Conservation (phyloP, 2,329 filamentous ascomycete species). For the Hirsutella rhossiliensis region DNA sequence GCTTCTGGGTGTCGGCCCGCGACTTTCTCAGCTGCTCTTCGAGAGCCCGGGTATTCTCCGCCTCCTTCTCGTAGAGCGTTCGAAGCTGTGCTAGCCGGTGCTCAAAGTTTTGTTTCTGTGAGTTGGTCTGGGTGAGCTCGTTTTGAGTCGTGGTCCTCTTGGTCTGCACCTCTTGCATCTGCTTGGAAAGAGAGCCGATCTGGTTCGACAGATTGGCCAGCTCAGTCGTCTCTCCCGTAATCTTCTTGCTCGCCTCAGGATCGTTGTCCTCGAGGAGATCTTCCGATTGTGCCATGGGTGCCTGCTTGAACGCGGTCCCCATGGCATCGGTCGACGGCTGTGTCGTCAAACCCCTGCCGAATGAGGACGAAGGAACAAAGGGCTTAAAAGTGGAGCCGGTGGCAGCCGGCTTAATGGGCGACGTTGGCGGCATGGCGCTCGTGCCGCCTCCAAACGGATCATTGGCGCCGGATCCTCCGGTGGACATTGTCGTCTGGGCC, state of each 20-base stretch:
- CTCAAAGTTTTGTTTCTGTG: slow-evolving; percentile 91
- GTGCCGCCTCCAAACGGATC: slow-evolving; percentile 50
- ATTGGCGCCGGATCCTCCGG: slow-evolving; percentile 56
- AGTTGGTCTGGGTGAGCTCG: slow-evolving; percentile 67
- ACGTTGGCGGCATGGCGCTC: slow-evolving; percentile 35
- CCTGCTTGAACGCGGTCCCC: slow-evolving; percentile 9
- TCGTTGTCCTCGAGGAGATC: slow-evolving; percentile 89
- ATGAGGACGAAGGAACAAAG: slow-evolving; percentile 84
- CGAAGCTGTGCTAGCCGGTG: slow-evolving; percentile 76
- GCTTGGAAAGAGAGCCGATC: slow-evolving; percentile 77
- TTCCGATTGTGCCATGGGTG: slow-evolving; percentile 52
- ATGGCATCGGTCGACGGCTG: slow-evolving; percentile 59
- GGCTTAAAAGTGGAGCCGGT: slow-evolving; percentile 60
- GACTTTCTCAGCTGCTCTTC: slow-evolving; percentile 72
- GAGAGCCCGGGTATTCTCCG: slow-evolving; percentile 69
- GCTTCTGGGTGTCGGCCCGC: slow-evolving; percentile 68
- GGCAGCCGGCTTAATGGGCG: slow-evolving; percentile 38
- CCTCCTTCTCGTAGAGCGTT: slow-evolving; percentile 84
- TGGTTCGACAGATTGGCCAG: slow-evolving; percentile 94
- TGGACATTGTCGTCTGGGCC: slow-evolving; percentile 51
- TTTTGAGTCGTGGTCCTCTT: slow-evolving; percentile 71
- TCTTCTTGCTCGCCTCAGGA: slow-evolving; percentile 73
- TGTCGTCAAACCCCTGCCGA: slow-evolving; percentile 69
- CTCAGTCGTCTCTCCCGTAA: slow-evolving; percentile 82
- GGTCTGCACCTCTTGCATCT: slow-evolving; percentile 85